Conservation (phyloP, 345 rosid species). For the Populus alba region DNA sequence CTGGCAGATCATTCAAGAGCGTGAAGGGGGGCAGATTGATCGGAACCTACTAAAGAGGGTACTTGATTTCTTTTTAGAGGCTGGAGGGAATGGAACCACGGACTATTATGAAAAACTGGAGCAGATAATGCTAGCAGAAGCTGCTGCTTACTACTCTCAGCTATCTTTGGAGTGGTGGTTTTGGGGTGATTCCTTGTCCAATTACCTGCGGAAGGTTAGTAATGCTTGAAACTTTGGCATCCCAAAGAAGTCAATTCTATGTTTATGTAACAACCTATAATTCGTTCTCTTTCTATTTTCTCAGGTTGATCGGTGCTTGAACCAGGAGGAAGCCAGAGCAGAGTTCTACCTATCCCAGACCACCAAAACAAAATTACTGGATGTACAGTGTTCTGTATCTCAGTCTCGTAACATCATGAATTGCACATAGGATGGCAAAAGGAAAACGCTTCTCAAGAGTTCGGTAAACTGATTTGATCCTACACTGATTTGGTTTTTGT, state of each 20-base stretch:
- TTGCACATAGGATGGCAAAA: too few species aligned
- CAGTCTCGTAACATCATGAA: not conserved
- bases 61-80: not conserved
- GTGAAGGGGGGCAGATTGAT: slow-evolving; percentile 12
- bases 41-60: not conserved
- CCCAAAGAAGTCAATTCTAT: not conserved
- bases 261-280: not conserved
- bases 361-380: slow-evolving; percentile 1
- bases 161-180: slow-evolving; percentile 14
- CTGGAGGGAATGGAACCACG: not conserved
- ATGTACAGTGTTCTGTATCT: not conserved
- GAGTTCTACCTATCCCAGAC: not conserved
- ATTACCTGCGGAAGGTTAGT: slow-evolving; percentile 9
- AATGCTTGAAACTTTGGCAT: not conserved
- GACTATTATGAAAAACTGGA: slow-evolving; percentile 14
- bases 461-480: not conserved
- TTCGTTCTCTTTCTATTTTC: not conserved
- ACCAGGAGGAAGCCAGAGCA: slow-evolving; percentile 13
- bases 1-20: slow-evolving; percentile 7
- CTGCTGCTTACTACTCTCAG: slow-evolving; percentile 16
- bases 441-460: too few species aligned
- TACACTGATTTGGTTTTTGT: not conserved
- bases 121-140: slow-evolving; percentile 13
- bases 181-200: slow-evolving; percentile 2
- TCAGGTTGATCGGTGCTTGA: slow-evolving; percentile 21